Evolutionary conservation across 2,329 filamentous ascomycete genomes (phyloP).

Genomic region (Emericellopsis cladophorae): DNA sequence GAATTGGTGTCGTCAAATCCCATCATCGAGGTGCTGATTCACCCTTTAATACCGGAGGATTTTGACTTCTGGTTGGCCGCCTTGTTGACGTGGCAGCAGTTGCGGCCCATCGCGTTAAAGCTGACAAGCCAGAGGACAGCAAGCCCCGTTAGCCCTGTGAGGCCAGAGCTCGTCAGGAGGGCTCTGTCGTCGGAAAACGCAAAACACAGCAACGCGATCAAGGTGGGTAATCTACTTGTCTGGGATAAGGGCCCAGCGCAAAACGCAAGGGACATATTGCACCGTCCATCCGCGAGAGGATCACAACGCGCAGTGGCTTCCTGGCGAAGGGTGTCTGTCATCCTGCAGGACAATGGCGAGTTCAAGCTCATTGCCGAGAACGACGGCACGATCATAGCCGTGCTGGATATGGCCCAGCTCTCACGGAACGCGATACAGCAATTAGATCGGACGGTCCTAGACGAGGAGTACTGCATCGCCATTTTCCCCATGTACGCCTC

Average conservation of each 20-base stretch:
- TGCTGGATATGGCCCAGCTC: conserved; percentile 78
- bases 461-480: conserved; percentile 87
- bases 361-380: conserved; percentile 83
- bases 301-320: conserved; percentile 39
- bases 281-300: conserved; percentile 44
- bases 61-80: conserved; percentile 73
- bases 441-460: conserved; percentile 78
- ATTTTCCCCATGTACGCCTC: conserved; percentile 90
- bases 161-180: conserved; percentile 30
- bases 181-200: conserved; percentile 16
- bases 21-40: conserved; percentile 49
- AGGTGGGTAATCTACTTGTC: conserved; percentile 79
- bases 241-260: conserved; percentile 67
- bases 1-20: conserved; percentile 40
- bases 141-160: conserved; percentile 19
- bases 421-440: conserved; percentile 85
- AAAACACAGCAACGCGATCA: conserved; percentile 63
- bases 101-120: conserved; percentile 46
- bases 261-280: conserved; percentile 42
- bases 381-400: conserved; percentile 66
- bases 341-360: conserved; percentile 87
- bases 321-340: conserved; percentile 86
- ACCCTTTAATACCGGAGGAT: conserved; percentile 51
- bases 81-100: conserved; percentile 69
- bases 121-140: conserved; percentile 28